Evolutionary conservation across 768 basidiomycete species (phyloP), one percentile per base, ranked within the genome.

Genomic region (Boletus tylopilopsis): DNA sequence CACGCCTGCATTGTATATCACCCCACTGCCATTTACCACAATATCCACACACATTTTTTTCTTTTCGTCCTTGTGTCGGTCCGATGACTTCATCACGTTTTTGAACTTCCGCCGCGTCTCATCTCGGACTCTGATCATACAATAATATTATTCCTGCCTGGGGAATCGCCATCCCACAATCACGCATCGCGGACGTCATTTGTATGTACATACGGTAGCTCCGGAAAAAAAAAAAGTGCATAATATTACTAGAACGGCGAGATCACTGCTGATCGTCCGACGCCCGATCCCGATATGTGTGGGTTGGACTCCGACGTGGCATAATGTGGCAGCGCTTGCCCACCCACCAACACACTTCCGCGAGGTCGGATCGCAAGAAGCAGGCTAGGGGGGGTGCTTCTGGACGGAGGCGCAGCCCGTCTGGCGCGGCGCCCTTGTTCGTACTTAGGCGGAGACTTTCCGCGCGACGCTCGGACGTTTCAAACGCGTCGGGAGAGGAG

Each of bases 11-110:
- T 66, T 68, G 66, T 65, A 62, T 47, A 59, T 47, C 46, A 52
- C 47, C 52, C 42, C 40, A 43, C 37, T 41, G 23, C 24, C 36
- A 25, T 33, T 38, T 21, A 49, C 15, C 38, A 46, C 44, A 16
- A 27, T 42, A 49, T 51, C 30, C 47, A 51, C 38, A 49, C 42
- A 42, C 0, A 10, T 18, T n/a, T 18, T 18, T 40, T 0, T 19
- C 9, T n/a, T 18, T 18, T 40, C 27, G 47, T 54, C 29, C 44
- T 54, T 49, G 3, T 38, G 21, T 30, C 62, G 64, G 64, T 27
- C 62, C 54, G 50, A 67, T 64, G 64, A 64, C 47, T 55, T 62
- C 63, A 62, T 62, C 13, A n/a, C n/a, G n/a, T n/a, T 1, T 55
- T 60, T 58, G 25, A 45, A 53, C 52, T 38, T 51, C 45, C 57